Evolutionary conservation across 129 eudicot genomes (phyloP).

Genomic region (Sambucus nigra): DNA sequence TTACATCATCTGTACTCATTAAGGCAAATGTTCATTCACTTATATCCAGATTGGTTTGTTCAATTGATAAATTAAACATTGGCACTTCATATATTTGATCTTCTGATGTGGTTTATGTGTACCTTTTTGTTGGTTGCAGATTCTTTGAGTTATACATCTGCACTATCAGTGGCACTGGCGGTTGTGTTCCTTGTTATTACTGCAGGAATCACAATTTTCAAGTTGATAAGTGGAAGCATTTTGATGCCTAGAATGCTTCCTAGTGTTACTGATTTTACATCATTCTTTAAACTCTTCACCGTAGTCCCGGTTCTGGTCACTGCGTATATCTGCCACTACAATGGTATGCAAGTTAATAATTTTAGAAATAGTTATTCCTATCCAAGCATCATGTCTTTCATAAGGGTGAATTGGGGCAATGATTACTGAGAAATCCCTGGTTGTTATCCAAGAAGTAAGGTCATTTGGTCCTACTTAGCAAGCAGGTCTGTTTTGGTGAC

Average conservation of each 20-base stretch:
- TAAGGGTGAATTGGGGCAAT: neutral
- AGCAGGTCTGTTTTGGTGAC: neutral
- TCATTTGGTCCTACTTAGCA: neutral
- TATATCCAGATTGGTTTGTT: neutral
- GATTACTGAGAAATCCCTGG: neutral
- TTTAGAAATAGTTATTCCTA: neutral
- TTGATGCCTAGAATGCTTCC: conserved; percentile 77
- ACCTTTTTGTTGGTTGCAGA: conserved; percentile 41
- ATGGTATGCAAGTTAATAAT: conserved; percentile 33
- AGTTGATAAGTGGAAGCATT: conserved; percentile 52
- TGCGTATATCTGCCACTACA: conserved; percentile 88
- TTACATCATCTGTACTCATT: neutral
- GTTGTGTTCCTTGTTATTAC: conserved; percentile 76
- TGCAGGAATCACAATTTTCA: conserved; percentile 68
- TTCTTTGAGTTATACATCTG: conserved; percentile 87
- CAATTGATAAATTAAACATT: neutral
- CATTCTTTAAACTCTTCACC: conserved; percentile 71
- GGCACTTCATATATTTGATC: neutral
- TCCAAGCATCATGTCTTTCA: neutral
- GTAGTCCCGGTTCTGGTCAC: conserved; percentile 91
- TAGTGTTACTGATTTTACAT: conserved; percentile 37
- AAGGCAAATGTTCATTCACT: neutral
- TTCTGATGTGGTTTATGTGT: neutral
- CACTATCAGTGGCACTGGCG: conserved; percentile 85
- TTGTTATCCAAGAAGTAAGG: neutral